These are phyloP conservation scores for Ceratocystis lukuohia DNA, from an alignment of 2,329 filamentous ascomycete genomes.

Conservation along the genomic window DNA sequence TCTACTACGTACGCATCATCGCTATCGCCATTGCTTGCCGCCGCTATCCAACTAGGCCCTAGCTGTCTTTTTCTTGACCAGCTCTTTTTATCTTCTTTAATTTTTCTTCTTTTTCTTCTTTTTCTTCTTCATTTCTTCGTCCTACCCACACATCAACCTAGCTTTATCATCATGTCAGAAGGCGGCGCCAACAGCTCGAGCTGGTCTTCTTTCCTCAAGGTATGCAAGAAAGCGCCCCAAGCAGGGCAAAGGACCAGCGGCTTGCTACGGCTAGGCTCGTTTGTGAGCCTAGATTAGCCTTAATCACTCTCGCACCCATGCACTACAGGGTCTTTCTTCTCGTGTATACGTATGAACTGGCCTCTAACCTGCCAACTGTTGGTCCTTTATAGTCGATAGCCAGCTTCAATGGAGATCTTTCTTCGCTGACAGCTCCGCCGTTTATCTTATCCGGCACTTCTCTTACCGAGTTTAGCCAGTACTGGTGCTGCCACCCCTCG, in stretches of 20 bases:
- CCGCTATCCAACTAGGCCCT: too few relatives aligned
- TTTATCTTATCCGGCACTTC: constrained; percentile 71
- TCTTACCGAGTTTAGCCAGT: constrained; percentile 66
- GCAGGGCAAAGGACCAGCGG: too few relatives aligned
- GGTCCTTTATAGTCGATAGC: constrained; percentile 47
- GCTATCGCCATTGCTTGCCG: too few relatives aligned
- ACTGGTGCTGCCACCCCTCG: constrained; percentile 67
- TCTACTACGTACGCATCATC: too few relatives aligned
- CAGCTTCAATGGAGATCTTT: constrained; percentile 70
- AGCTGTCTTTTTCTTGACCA: too few relatives aligned
- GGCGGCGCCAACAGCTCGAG: constrained; percentile 31
- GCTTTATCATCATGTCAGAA: constrained; percentile 14
- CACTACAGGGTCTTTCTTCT: background rate
- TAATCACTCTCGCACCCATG: background rate
- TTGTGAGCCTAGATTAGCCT: background rate
- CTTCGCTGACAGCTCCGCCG: constrained; percentile 66
- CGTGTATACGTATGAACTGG: background rate
- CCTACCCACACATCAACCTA: background rate
- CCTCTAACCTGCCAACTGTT: background rate
- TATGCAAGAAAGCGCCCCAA: constrained; percentile 22
- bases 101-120: background rate
- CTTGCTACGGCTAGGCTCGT: too few relatives aligned
- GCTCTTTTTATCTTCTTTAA: background rate
- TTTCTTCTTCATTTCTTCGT: constrained; percentile 1
- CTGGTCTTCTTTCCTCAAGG: constrained; percentile 42